phyloP scores from a whole-genome alignment of 2,329 filamentous ascomycete species.

The Alternaria triticina region DNA sequence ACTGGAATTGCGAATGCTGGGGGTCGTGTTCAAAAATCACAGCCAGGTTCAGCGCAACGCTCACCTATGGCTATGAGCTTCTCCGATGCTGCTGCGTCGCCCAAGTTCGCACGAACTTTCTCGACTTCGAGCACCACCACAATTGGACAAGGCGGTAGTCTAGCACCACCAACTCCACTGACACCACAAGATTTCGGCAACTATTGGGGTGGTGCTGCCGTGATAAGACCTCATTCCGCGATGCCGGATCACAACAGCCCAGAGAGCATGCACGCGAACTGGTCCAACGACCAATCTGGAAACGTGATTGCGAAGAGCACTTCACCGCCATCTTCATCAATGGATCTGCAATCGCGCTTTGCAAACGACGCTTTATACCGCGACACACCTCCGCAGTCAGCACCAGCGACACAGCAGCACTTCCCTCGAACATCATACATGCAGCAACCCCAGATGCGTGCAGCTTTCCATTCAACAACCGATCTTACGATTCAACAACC shows the following conservation, averaged over 20 bases:
- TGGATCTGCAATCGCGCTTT: conserved; percentile 41
- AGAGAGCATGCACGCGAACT: conserved; percentile 45
- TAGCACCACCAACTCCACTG: conserved; percentile 57
- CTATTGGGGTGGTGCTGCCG: conserved; percentile 50
- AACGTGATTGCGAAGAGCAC: conserved; percentile 43
- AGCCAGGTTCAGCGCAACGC: conserved; percentile 54
- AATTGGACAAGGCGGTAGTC: conserved; percentile 45
- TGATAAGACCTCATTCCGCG: conserved; percentile 35
- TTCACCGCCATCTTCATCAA: conserved; percentile 56
- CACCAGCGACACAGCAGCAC: conserved; percentile 56
- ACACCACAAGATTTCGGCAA: conserved; percentile 52
- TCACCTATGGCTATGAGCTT: conserved; percentile 56
- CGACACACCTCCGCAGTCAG: conserved; percentile 59
- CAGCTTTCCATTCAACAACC: conserved; percentile 43
- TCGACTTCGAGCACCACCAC: conserved; percentile 47
- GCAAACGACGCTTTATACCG: conserved; percentile 47
- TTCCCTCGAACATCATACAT: conserved; percentile 50
- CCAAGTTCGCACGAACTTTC: conserved; percentile 51
- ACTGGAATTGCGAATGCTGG: conserved; percentile 52
- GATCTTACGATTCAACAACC: conserved; percentile 45
- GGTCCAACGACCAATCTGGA: conserved; percentile 46
- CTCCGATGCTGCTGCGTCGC: conserved; percentile 55
- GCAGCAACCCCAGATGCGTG: conserved; percentile 41
- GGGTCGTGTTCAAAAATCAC: conserved; percentile 56
- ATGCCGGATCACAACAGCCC: conserved; percentile 49